phyloP scores from a whole-genome alignment of 805 yeast species.

The Saccharomyces mikatae region DNA sequence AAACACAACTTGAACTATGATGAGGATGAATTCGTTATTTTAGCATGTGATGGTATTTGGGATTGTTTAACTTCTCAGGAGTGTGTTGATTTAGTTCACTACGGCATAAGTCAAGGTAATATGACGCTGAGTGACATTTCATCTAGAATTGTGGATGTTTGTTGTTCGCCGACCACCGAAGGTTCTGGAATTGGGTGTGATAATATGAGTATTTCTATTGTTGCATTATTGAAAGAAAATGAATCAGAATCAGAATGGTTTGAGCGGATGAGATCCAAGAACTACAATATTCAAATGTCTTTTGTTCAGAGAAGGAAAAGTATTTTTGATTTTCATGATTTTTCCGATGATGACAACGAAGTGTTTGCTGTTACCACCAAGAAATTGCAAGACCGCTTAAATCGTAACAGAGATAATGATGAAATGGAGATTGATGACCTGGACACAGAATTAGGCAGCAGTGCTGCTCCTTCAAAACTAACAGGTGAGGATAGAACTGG shows the following conservation, averaged over 20 bases:
- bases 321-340: slow-evolving; percentile 41
- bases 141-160: slow-evolving; percentile 85
- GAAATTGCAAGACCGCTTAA: slow-evolving; percentile 13
- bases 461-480: slow-evolving; percentile 1
- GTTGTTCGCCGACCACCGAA: slow-evolving; percentile 88
- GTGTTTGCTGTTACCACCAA: slow-evolving; percentile 27
- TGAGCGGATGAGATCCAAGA: slow-evolving; percentile 42
- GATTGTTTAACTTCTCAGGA: slow-evolving; percentile 91
- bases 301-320: slow-evolving; percentile 43
- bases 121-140: slow-evolving; percentile 60
- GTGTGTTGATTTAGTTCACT: slow-evolving; percentile 86
- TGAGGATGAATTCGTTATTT: slow-evolving; percentile 78
- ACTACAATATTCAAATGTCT: slow-evolving; percentile 32
- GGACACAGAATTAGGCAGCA: not conserved
- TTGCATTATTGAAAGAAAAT: slow-evolving; percentile 55
- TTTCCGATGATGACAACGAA: slow-evolving; percentile 34
- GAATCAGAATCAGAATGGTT: slow-evolving; percentile 57
- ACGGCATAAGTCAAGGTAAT: slow-evolving; percentile 69
- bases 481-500: not conserved
- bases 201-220: slow-evolving; percentile 89
- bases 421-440: slow-evolving; percentile 6
- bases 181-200: slow-evolving; percentile 97
- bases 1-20: slow-evolving; percentile 57
- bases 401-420: slow-evolving; percentile 26
- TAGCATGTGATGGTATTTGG: slow-evolving; percentile 99